A percentile compares a stretch with the other conserved stretches of the same genome.
Conservation (phyloP, 2,329 filamentous ascomycete genomes). For the Ophiostoma australiae region DNA sequence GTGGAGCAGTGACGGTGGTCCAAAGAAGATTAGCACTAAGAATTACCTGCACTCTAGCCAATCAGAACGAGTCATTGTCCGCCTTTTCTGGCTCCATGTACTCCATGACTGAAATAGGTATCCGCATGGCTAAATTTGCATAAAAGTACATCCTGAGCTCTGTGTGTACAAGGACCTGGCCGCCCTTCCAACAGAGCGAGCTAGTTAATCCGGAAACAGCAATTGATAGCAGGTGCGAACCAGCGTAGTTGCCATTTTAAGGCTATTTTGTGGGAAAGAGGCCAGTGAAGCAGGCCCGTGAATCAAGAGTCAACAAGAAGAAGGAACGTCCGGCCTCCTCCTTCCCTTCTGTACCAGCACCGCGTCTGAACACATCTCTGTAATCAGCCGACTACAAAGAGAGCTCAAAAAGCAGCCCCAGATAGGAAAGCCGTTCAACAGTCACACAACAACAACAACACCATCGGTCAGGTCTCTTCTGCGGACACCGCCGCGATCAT, state of each 20-base stretch:
- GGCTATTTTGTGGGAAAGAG: background rate
- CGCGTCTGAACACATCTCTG: background rate
- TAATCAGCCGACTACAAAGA: background rate
- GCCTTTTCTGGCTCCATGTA: background rate
- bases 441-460: background rate
- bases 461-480: background rate
- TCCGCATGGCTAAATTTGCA: background rate
- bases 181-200: constrained; percentile 1
- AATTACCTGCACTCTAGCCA: background rate
- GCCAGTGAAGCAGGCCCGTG: background rate
- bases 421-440: background rate
- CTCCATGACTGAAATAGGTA: background rate
- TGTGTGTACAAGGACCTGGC: background rate
- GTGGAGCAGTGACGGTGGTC: constrained; percentile 2
- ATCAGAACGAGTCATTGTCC: background rate
- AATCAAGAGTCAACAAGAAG: background rate
- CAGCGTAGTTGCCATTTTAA: constrained; percentile 9
- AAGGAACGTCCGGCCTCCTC: constrained; percentile 4
- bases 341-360: background rate
- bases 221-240: constrained; percentile 1
- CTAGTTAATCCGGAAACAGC: constrained; percentile 13
- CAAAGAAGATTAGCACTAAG: constrained; percentile 3
- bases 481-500: background rate
- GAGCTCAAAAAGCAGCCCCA: background rate
- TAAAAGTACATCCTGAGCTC: background rate